These are phyloP conservation scores for Vanilla planifolia DNA, from an alignment of 106 monocot species.

Conservation along the genomic window DNA sequence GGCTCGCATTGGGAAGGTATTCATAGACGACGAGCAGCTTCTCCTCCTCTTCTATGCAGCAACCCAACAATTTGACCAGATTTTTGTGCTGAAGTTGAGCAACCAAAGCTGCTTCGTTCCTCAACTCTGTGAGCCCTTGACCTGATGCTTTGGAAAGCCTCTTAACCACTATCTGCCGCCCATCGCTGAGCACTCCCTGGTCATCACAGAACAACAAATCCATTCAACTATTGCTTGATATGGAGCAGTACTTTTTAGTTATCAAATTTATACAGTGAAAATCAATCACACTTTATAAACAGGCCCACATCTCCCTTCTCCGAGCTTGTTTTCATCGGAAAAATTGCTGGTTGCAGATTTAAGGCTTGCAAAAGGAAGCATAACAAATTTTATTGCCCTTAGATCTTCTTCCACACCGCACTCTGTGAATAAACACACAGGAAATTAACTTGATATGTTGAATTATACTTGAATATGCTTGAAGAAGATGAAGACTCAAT, in stretches of 20 bases:
- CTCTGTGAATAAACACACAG: background rate
- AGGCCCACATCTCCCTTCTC: conserved; percentile 2
- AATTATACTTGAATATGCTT: too few species aligned
- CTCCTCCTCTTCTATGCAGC: conserved; percentile 14
- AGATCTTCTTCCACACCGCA: background rate
- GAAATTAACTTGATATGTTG: background rate
- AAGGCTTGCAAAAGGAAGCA: background rate
- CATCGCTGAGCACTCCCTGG: conserved; percentile 14
- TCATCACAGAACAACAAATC: too few species aligned
- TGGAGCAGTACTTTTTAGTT: too few species aligned
- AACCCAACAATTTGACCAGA: conserved; percentile 8
- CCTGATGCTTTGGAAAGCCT: conserved; percentile 6
- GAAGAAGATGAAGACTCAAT: too few species aligned
- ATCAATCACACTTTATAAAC: conserved; percentile 4
- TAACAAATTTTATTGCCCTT: background rate
- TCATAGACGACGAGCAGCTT: conserved; percentile 15
- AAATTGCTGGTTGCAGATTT: conserved; percentile 5
- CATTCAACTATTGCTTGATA: too few species aligned
- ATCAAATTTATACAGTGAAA: too few species aligned
- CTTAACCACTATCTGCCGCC: conserved; percentile 12
- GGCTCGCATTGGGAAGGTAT: conserved; percentile 14
- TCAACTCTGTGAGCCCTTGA: conserved; percentile 4
- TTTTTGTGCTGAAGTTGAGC: conserved; percentile 19
- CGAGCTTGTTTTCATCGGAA: conserved; percentile 7
- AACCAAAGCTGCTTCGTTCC: conserved; percentile 14